Base-by-base conservation (phyloP, 148 eudicot species). In the Diospyros lotus region DNA sequence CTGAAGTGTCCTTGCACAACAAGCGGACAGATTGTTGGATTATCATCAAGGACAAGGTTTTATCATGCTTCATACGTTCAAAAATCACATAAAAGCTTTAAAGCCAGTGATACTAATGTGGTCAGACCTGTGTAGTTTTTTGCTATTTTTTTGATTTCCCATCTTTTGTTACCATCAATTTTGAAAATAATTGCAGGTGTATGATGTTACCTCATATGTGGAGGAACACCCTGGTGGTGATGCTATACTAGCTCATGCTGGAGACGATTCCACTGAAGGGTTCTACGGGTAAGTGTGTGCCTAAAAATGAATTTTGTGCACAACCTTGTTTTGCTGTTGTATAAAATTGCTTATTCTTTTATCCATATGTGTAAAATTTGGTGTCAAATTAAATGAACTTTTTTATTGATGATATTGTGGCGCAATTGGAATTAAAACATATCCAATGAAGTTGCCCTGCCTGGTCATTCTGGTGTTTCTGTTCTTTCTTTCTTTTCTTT, bases 161-260 rank as follows among this genome's bases (percentile, higher is more conserved):
- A 9, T 51, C 17, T 43, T 40, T 52, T 6, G 17, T 66, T 50
- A 52, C 38, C 4, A 72, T 40, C 54, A 71, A 69, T 40, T 79
- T 77, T 1, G 0, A 38, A 65, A 40, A 4, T 55, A 52, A 63
- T 69, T 12, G 38, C 77, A 95, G 98, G 97, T 95, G 38, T 95
- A 92, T 80, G 98, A 95, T 84, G 93, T 95, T 44, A 89, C 97
- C 9, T 77, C 97, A 51, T 95, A 93, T 71, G 97, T 95, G 50
- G 99, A 95, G 81, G 99, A 95, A 82, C 99, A 95, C 69, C 99
- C 97, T 28, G 99, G 99, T 65, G 99, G 99, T 71, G 99, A 92
- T 79, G 96, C 99, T 62, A 95, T 95, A 77, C 80, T 95, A 65
- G 86, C 80, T 5, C 89, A 95, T 81, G 97, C 99, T 38, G 98